A percentile compares a stretch with the other conserved stretches of the same genome.
Evolutionary conservation across 176 grass and related monocot genomes (phyloP).

Genomic region (Neostapfia colusana): DNA sequence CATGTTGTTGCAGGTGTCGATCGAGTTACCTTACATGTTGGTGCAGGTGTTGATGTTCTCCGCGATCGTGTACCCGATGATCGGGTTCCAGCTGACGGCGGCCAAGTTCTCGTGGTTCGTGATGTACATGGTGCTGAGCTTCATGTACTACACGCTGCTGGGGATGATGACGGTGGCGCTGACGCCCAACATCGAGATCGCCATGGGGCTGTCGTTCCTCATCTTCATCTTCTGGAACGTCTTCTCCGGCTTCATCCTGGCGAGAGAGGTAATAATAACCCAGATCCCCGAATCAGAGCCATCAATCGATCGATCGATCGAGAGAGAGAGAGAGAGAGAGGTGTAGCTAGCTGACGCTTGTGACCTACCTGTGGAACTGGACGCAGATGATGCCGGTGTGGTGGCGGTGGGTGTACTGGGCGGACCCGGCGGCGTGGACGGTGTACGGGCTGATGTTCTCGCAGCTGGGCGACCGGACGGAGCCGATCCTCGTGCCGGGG

Average conservation of each 20-base stretch:
- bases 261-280: constrained; percentile 77
- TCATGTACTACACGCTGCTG: constrained; percentile 67
- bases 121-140: constrained; percentile 63
- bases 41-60: constrained; percentile 58
- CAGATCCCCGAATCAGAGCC: no score
- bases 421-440: constrained; percentile 55
- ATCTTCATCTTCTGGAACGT: constrained; percentile 76
- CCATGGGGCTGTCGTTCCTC: constrained; percentile 59
- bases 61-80: constrained; percentile 63
- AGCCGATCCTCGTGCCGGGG: constrained; percentile 40
- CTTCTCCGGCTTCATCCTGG: constrained; percentile 70
- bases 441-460: constrained; percentile 66
- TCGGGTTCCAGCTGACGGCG: constrained; percentile 54
- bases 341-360: no score
- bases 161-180: constrained; percentile 82
- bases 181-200: constrained; percentile 74
- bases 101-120: constrained; percentile 67
- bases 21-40: constrained; percentile 68
- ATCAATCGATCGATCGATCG: no score
- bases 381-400: constrained; percentile 63
- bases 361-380: not conserved
- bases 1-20: constrained; percentile 51
- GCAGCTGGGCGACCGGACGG: constrained; percentile 48
- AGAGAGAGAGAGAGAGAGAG: no score
- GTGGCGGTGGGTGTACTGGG: constrained; percentile 74